Percentiles rank a stretch among this genome's conserved stretches.
Conservation (phyloP, 306 rosid species). For the Abrus pulchellus region DNA sequence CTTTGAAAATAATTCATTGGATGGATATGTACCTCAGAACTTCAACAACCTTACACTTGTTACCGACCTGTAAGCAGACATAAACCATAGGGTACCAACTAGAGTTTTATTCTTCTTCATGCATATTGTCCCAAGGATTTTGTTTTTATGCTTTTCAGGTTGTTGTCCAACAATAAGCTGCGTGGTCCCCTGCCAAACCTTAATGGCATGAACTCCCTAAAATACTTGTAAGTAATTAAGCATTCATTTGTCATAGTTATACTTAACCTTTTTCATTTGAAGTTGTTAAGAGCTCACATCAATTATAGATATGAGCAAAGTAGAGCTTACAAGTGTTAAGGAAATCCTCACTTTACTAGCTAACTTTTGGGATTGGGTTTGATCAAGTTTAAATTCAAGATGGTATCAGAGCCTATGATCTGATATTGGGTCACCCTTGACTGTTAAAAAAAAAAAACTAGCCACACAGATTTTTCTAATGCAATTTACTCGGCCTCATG, state of each 20-base stretch:
- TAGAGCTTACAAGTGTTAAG: too few species aligned
- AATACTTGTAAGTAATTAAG: conserved; percentile 51
- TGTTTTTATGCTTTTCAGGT: conserved; percentile 44
- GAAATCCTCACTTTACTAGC: too few species aligned
- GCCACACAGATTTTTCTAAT: too few species aligned
- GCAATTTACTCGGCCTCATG: too few species aligned
- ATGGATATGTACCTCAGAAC: conserved; percentile 52
- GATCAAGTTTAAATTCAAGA: too few species aligned
- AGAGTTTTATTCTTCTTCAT: neutral
- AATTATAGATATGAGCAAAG: too few species aligned
- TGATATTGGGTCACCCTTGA: too few species aligned
- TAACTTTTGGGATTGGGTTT: too few species aligned
- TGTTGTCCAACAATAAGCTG: conserved; percentile 60
- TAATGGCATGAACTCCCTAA: conserved; percentile 49
- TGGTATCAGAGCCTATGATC: too few species aligned
- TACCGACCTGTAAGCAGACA: conserved; percentile 58
- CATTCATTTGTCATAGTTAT: neutral
- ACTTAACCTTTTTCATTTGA: neutral
- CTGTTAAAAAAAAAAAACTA: too few species aligned
- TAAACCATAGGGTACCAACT: conserved; percentile 1
- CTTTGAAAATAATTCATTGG: conserved; percentile 56
- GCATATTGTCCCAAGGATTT: neutral
- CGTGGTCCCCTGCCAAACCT: conserved; percentile 58
- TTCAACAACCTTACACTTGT: conserved; percentile 50
- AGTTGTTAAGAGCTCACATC: too few species aligned